Percentiles rank a stretch among this genome's conserved stretches.
These are phyloP conservation scores for Brasilioporus rufonigricans DNA, from an alignment of 768 basidiomycete species.

Conservation along the genomic window DNA sequence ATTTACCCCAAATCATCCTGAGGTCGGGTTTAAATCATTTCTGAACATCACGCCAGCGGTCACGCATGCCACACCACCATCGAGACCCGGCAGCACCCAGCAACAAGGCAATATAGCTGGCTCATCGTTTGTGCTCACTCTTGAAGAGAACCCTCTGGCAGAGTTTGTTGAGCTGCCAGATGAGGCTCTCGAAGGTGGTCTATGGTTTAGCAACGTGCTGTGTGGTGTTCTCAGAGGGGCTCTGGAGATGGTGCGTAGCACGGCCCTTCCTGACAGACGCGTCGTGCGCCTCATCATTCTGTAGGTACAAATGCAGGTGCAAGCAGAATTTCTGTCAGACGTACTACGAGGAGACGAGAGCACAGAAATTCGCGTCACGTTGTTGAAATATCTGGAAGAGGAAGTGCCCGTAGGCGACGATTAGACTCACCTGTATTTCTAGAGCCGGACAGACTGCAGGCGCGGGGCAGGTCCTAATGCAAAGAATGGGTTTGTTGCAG, in stretches of 20 bases:
- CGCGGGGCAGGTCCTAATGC: constrained; percentile 2
- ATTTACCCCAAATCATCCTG: background rate
- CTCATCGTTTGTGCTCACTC: constrained; percentile 73
- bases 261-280: background rate
- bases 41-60: constrained; percentile 87
- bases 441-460: constrained; percentile 1
- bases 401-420: constrained; percentile 94
- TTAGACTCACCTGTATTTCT: constrained; percentile 39
- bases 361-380: constrained; percentile 88
- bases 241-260: constrained; percentile 83
- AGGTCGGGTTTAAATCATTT: constrained; percentile 99
- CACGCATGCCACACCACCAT: constrained; percentile 59
- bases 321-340: constrained; percentile 86
- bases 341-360: constrained; percentile 89
- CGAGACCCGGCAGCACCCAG: constrained; percentile 43
- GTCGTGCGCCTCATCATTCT: constrained; percentile 15
- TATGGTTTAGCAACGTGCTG: constrained; percentile 96
- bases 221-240: constrained; percentile 93
- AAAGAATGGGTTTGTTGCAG: background rate
- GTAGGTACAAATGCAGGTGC: constrained; percentile 95
- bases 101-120: constrained; percentile 44
- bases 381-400: constrained; percentile 92
- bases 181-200: constrained; percentile 85
- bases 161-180: constrained; percentile 98
- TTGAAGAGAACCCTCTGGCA: constrained; percentile 95